A percentile compares a stretch with the other conserved stretches of the same genome.
These are phyloP conservation scores for Haberlea rhodopensis DNA, from an alignment of 257 asterid genomes.

Conservation along the genomic window DNA sequence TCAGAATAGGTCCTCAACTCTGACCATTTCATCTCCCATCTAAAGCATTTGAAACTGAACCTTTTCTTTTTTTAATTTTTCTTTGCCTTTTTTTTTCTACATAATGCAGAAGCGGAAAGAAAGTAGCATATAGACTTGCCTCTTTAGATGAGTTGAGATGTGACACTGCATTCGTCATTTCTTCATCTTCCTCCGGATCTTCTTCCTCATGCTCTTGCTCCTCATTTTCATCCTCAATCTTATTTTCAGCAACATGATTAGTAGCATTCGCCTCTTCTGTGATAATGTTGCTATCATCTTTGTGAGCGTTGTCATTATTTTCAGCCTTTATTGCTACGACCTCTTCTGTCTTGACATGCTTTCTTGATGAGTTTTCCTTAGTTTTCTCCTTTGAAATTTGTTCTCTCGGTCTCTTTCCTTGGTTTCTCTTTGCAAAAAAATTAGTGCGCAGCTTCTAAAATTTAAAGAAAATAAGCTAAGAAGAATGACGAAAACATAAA, in stretches of 20 bases:
- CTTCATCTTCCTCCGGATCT: slow-evolving; percentile 56
- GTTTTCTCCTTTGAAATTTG: slow-evolving; percentile 46
- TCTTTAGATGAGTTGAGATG: slow-evolving; percentile 40
- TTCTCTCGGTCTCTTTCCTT: slow-evolving; percentile 70
- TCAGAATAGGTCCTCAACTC: background rate
- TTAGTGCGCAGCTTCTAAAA: slow-evolving; percentile 59
- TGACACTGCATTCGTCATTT: slow-evolving; percentile 48
- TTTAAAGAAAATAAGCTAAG: slow-evolving; percentile 14
- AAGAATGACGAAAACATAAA: slow-evolving; percentile 7
- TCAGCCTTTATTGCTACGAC: slow-evolving; percentile 25
- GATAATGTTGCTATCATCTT: slow-evolving; percentile 21
- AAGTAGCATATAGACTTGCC: slow-evolving; percentile 36
- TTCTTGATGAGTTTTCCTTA: slow-evolving; percentile 47
- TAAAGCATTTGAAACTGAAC: background rate
- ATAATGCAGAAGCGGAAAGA: background rate
- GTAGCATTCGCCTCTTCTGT: slow-evolving; percentile 38
- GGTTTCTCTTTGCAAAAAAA: slow-evolving; percentile 57
- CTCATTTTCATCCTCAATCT: slow-evolving; percentile 34
- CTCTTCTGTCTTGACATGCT: slow-evolving; percentile 55
- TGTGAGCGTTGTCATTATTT: slow-evolving; percentile 30
- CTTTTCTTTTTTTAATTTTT: background rate
- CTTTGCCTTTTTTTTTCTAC: background rate
- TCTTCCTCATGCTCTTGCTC: slow-evolving; percentile 54
- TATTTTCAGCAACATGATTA: slow-evolving; percentile 35
- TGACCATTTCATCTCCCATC: slow-evolving; percentile 2